A percentile compares a stretch with the other conserved stretches of the same genome.
phyloP scores from a whole-genome alignment of 106 monocot species.

The Dendrobium catenatum region DNA sequence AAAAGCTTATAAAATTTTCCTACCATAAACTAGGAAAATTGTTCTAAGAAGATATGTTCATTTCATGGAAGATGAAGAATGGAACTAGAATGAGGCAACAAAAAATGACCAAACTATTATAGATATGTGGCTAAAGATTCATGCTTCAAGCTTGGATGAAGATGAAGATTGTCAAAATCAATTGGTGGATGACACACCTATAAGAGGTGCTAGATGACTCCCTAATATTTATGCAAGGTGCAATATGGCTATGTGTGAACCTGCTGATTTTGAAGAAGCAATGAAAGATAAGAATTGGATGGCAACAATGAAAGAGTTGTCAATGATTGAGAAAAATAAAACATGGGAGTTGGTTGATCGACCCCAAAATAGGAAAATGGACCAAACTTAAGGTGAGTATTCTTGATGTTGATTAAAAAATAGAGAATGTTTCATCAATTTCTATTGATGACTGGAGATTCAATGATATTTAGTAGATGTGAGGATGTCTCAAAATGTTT shows the following conservation, averaged over 20 bases:
- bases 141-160: neutral
- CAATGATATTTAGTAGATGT: too few species aligned
- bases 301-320: neutral
- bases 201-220: neutral
- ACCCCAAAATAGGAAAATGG: neutral
- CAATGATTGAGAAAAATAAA: neutral
- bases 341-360: neutral
- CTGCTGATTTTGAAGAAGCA: conserved; percentile 1
- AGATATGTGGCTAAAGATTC: neutral
- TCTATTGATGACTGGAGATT: too few species aligned
- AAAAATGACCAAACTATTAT: too few species aligned
- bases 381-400: too few species aligned
- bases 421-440: too few species aligned
- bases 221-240: conserved; percentile 1
- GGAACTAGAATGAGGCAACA: neutral
- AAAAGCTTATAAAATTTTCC: conserved; percentile 11
- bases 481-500: too few species aligned
- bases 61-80: conserved; percentile 9
- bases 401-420: too few species aligned
- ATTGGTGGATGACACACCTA: neutral
- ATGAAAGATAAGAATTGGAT: neutral
- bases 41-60: conserved; percentile 8
- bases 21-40: neutral
- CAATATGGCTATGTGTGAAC: conserved; percentile 5
- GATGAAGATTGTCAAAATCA: neutral